These are phyloP conservation scores for Fusarium pseudograminearum DNA, from an alignment of 2,329 filamentous ascomycete species.

Conservation along the genomic window DNA sequence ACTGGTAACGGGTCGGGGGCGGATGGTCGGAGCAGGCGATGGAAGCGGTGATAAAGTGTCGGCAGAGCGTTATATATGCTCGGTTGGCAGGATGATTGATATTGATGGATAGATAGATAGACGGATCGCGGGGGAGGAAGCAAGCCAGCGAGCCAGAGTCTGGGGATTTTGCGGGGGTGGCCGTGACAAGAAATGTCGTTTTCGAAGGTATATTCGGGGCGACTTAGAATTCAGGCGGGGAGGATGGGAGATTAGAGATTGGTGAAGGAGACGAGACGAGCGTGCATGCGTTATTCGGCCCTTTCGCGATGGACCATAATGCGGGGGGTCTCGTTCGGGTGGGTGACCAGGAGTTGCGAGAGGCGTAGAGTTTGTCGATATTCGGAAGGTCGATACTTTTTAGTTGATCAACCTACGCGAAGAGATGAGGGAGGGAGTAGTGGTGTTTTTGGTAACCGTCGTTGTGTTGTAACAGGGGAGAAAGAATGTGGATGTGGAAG, in stretches of 20 bases:
- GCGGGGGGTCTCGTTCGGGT: constrained; percentile 46
- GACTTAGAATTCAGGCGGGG: constrained; percentile 38
- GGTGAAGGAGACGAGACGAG: constrained; percentile 38
- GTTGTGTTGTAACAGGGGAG: constrained; percentile 7
- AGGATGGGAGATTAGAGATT: constrained; percentile 39
- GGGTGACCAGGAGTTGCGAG: constrained; percentile 29
- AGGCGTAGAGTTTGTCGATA: constrained; percentile 11
- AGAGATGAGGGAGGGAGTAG: neutral
- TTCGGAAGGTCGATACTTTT: constrained; percentile 4
- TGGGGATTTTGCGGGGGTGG: constrained; percentile 50
- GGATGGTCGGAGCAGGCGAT: constrained; percentile 20
- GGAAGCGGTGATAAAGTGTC: constrained; percentile 4
- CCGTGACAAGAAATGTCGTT: constrained; percentile 36
- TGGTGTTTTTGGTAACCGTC: constrained; percentile 4
- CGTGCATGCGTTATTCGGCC: constrained; percentile 54
- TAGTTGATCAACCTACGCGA: neutral
- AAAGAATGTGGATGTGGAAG: constrained; percentile 35
- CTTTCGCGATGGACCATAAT: constrained; percentile 52
- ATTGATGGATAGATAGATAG: neutral
- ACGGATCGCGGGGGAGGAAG: constrained; percentile 28
- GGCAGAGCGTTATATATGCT: constrained; percentile 4
- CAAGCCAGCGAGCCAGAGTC: constrained; percentile 42
- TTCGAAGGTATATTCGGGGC: constrained; percentile 42
- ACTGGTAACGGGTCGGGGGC: constrained; percentile 14
- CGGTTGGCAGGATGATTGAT: constrained; percentile 20